Evolutionary conservation across 2,329 filamentous ascomycete genomes (phyloP), one percentile per base, ranked within the genome.

Genomic region (Cordyceps tenuipes): DNA sequence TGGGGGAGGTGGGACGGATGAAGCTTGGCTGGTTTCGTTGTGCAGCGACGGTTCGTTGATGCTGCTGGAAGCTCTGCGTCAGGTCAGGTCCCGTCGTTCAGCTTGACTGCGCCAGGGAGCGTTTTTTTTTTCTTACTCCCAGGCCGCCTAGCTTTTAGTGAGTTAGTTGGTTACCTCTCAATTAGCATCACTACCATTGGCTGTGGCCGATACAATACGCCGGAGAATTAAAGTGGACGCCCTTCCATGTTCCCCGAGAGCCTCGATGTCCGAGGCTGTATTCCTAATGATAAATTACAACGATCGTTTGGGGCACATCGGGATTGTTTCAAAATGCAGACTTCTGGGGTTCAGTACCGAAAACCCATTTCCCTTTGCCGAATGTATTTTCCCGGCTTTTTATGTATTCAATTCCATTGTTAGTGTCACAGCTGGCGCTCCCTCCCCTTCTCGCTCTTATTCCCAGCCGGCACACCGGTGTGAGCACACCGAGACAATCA

Each of bases 171-270:
- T 23, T 29, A 29, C 29, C 44, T 47, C 26, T 41, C 34, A 57
- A 61, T 56, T 61, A 61, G 36, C 52, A 21, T 36, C 36, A 36
- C 52, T 61, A 47, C 52, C 23, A 61, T 61, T 61, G 59, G 59
- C 47, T 31, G 12, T 8, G 34, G 44, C 17, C 21, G 44, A 19
- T n/a, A 19, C 15, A 15, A 26, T 19, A 10, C 8, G 8, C n/a
- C 26, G 48, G 17, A 23, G 3, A 41, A 48, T 34, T 59, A 51
- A 59, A 59, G 48, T 59, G 57, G 29, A 48, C 8, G 46, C 55
- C 8, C 43, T 46, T 8, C 4, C 23, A 17, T 19, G 3, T 5
- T 19, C 15, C 43, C 48, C 26, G 48, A 50, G 48, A 50, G 15
- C 26, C 48, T 50, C 48, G 48, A 50, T 53, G 50, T 55, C 52